phyloP scores from a whole-genome alignment of 805 yeast genomes.

The Myxozyma kluyveri region DNA sequence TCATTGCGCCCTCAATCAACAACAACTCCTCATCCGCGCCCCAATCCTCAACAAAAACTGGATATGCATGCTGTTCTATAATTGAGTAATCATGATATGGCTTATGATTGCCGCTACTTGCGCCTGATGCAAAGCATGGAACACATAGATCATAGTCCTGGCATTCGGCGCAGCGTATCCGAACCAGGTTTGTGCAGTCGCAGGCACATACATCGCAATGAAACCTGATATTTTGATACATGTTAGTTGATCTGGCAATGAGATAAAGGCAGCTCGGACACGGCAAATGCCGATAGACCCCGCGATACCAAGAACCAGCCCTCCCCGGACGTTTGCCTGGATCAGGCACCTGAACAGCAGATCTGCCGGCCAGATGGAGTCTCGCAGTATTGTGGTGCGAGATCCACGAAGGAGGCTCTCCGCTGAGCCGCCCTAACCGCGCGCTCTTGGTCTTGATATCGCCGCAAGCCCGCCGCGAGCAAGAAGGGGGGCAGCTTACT shows the following conservation, averaged over 20 bases:
- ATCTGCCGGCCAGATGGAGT: too few species aligned
- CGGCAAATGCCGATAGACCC: too few species aligned
- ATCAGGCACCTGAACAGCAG: too few species aligned
- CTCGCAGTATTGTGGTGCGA: too few species aligned
- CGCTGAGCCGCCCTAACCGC: background rate
- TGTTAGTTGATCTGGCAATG: too few species aligned
- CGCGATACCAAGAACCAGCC: too few species aligned
- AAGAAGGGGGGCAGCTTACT: slow-evolving; percentile 33
- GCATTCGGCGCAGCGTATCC: slow-evolving; percentile 90
- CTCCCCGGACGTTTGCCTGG: too few species aligned
- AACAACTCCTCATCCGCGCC: slow-evolving; percentile 97
- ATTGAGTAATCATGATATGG: slow-evolving; percentile 93
- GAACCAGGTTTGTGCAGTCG: slow-evolving; percentile 88
- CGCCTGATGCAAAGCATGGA: slow-evolving; percentile 89
- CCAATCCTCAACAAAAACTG: slow-evolving; percentile 75
- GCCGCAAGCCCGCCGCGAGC: too few species aligned
- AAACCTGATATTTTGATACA: slow-evolving; percentile 44
- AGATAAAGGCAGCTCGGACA: too few species aligned
- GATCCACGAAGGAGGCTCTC: too few species aligned
- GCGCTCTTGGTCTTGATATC: background rate
- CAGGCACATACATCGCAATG: slow-evolving; percentile 97
- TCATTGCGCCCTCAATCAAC: slow-evolving; percentile 86
- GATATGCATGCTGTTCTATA: slow-evolving; percentile 91
- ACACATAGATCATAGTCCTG: slow-evolving; percentile 96
- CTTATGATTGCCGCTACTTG: slow-evolving; percentile 75